Percentiles rank a stretch among this genome's conserved stretches.
Evolutionary conservation across 2,329 filamentous ascomycete genomes (phyloP).

Genomic region (Ophiocordyceps unilateralis): DNA sequence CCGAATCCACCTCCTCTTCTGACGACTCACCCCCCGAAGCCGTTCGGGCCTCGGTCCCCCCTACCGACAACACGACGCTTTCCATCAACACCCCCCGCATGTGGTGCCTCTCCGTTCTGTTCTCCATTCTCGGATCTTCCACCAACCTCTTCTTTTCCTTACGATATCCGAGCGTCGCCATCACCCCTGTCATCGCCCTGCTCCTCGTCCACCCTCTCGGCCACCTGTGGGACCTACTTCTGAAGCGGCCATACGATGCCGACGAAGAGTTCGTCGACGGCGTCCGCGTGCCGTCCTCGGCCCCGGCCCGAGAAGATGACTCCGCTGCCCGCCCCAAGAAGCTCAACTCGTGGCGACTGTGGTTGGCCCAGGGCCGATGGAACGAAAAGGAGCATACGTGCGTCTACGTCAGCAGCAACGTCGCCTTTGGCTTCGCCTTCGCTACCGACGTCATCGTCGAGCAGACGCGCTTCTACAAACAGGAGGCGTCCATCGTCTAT

Average conservation of each 20-base stretch:
- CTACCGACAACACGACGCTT: constrained; percentile 57
- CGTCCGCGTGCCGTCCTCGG: constrained; percentile 11
- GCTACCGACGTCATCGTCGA: constrained; percentile 83
- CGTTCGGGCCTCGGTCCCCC: constrained; percentile 63
- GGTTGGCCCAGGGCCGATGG: constrained; percentile 67
- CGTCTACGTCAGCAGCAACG: constrained; percentile 79
- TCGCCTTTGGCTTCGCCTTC: constrained; percentile 79
- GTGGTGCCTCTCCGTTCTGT: constrained; percentile 68
- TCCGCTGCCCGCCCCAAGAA: constrained; percentile 9
- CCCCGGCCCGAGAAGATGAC: constrained; percentile 4
- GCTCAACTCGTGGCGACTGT: constrained; percentile 38
- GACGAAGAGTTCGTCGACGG: constrained; percentile 33
- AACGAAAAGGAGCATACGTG: constrained; percentile 82
- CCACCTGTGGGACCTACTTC: constrained; percentile 55
- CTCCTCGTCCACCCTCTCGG: constrained; percentile 73
- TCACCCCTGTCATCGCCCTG: constrained; percentile 75
- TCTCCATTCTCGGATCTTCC: constrained; percentile 64
- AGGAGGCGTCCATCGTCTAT: constrained; percentile 59
- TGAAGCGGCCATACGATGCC: constrained; percentile 45
- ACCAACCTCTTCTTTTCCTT: constrained; percentile 81
- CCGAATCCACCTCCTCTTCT: constrained; percentile 48
- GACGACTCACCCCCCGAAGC: constrained; percentile 65
- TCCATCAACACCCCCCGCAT: constrained; percentile 79
- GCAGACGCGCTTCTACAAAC: constrained; percentile 77
- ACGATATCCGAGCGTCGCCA: constrained; percentile 78